Evolutionary conservation across 257 asterid genomes (phyloP), one percentile per base, ranked within the genome.

Genomic region (Fraxinus anomala): DNA sequence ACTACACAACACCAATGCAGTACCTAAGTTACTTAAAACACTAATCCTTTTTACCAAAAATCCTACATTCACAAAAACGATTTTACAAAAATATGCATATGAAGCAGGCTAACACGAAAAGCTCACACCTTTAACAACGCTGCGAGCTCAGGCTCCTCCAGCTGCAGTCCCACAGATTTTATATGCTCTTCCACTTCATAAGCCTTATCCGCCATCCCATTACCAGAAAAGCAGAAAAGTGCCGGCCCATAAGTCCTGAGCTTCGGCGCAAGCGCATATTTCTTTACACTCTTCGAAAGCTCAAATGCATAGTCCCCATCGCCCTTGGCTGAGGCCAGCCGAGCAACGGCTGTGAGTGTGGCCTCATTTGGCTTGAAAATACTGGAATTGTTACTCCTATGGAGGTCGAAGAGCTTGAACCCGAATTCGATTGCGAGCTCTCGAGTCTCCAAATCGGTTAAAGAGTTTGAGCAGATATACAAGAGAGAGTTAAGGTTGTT

Each of bases 201-300:
- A 1, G 96, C 94, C 88, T 88, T 90, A 21, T 90, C 97, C 85
- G 90, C 91, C 80, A 78, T 85, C 34, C 92, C 92, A 75, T 79
- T 83, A 40, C 82, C 86, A 71, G 89, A 88, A 79, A 80, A 92
- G 77, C 90, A 92, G 76, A 89, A 82, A 89, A 94, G 76, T 12
- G 96, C 96, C 49, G 98, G 98, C 26, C 85, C 88, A 76, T 80
- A 91, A 24, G 97, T 91, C 91, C 98, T 86, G 68, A 94, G 85
- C 89, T 84, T 92, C 79, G 98, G 96, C 51, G 81, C 83, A 11
- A 42, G 83, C 17, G 80, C 81, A 1, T 79, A 67, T 10, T 68
- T 70, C 70, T 86, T 88, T 8, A 91, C 92, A 30, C 91, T 86
- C 86, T 89, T 91, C 3, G 97, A 96, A 28, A 94, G 89, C 84